Evolutionary conservation across 768 basidiomycete genomes (phyloP).

Genomic region (Kondoa malvinella): DNA sequence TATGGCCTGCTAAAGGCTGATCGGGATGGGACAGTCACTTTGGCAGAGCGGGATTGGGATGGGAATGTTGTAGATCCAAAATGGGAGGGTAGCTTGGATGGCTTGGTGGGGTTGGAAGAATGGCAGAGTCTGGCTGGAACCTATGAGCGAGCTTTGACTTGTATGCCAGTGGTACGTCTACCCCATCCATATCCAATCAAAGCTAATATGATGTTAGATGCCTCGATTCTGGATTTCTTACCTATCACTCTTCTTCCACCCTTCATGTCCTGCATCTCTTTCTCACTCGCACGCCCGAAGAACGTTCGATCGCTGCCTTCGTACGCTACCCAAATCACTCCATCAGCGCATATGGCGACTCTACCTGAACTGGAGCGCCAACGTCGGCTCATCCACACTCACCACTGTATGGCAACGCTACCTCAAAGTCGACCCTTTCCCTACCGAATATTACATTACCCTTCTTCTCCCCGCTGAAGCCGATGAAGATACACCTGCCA

Average conservation of each 20-base stretch:
- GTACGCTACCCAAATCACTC: conserved; percentile 79
- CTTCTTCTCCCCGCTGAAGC: conserved; percentile 27
- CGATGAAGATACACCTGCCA: conserved; percentile 41
- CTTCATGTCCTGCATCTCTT: conserved; percentile 63
- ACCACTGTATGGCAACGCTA: conserved; percentile 55
- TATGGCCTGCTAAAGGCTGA: conserved; percentile 11
- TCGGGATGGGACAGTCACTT: conserved; percentile 60
- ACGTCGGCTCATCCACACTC: conserved; percentile 24
- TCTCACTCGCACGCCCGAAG: conserved; percentile 78
- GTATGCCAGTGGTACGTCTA: conserved; percentile 63
- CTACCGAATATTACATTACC: conserved; percentile 35
- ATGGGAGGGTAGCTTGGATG: conserved; percentile 74
- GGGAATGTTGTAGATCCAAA: conserved; percentile 16
- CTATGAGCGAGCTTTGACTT: conserved; percentile 86
- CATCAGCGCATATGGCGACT: conserved; percentile 83
- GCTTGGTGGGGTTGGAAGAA: conserved; percentile 84
- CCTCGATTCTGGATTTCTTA: conserved; percentile 91
- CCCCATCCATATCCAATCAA: conserved; percentile 1
- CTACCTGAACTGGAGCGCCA: conserved; percentile 68
- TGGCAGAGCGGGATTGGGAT: conserved; percentile 52
- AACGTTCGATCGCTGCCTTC: conserved; percentile 83
- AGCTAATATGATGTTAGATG: conserved; percentile 40
- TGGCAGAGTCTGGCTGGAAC: conserved; percentile 76
- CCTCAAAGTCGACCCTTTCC: conserved; percentile 40
- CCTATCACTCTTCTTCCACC: conserved; percentile 73